Percentiles rank a stretch among this genome's conserved stretches.
phyloP scores from a whole-genome alignment of 2,329 filamentous ascomycete species.

The Colletotrichum salicis region DNA sequence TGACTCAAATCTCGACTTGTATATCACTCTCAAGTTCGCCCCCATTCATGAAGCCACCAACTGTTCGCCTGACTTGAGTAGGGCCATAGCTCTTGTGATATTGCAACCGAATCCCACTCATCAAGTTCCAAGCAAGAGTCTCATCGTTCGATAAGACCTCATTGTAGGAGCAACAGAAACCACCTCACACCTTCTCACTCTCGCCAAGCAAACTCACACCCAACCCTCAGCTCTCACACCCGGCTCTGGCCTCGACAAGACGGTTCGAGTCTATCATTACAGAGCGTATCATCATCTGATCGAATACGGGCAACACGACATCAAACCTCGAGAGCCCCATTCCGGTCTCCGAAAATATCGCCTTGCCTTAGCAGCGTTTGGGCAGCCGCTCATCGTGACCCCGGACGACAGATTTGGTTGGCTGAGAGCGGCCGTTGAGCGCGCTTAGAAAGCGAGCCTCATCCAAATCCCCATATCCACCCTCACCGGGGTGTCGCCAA shows the following conservation, averaged over 20 bases:
- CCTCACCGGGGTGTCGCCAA: constrained; percentile 27
- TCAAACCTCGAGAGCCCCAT: constrained; percentile 11
- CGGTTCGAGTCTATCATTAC: constrained; percentile 12
- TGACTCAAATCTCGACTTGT: constrained; percentile 32
- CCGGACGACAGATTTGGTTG: constrained; percentile 35
- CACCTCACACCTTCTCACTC: background rate
- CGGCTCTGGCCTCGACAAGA: background rate
- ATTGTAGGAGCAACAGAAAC: constrained; percentile 25
- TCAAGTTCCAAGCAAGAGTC: constrained; percentile 29
- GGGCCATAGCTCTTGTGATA: constrained; percentile 20
- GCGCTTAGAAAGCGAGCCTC: constrained; percentile 32
- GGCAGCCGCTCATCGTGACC: constrained; percentile 35
- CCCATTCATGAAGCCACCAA: constrained; percentile 23
- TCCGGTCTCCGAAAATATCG: constrained; percentile 24
- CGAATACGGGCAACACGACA: constrained; percentile 18
- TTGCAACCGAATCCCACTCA: constrained; percentile 12
- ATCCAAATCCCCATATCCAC: constrained; percentile 29
- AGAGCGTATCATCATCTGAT: constrained; percentile 3
- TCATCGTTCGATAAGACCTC: constrained; percentile 15
- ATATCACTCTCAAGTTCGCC: constrained; percentile 32
- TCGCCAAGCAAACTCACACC: constrained; percentile 21
- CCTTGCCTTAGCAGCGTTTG: constrained; percentile 37
- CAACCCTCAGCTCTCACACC: background rate
- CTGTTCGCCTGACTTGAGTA: constrained; percentile 17
- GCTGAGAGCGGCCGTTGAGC: constrained; percentile 36